Percentiles rank a stretch among this genome's conserved stretches.
phyloP scores from a whole-genome alignment of 2,329 filamentous ascomycete genomes.

The Ophiostoma australiae region DNA sequence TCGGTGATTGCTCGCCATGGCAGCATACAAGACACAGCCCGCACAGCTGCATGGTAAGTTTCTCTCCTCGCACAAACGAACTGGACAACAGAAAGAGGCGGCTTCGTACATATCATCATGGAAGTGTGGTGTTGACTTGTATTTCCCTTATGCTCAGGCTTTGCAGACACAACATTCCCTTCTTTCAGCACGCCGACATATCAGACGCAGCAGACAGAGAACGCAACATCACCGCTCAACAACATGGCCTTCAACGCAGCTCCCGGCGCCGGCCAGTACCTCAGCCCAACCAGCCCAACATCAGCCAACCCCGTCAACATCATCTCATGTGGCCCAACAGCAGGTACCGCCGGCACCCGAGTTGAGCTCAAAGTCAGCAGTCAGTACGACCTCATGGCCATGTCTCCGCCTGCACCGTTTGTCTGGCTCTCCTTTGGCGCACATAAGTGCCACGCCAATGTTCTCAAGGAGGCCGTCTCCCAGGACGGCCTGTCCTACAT shows the following conservation, averaged over 20 bases:
- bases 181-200: conserved; percentile 48
- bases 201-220: conserved; percentile 45
- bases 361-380: conserved; percentile 70
- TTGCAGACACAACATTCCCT: conserved; percentile 48
- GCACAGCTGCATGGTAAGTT: conserved; percentile 77
- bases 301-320: conserved; percentile 40
- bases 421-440: conserved; percentile 73
- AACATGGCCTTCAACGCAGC: conserved; percentile 56
- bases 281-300: conserved; percentile 35
- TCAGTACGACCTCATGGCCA: conserved; percentile 62
- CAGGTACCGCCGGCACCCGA: conserved; percentile 64
- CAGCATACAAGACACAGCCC: conserved; percentile 74
- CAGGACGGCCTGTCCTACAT: conserved; percentile 59
- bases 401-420: conserved; percentile 50
- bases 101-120: neutral
- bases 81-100: neutral
- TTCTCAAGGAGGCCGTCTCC: conserved; percentile 50
- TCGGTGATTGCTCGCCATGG: conserved; percentile 49
- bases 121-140: conserved; percentile 10
- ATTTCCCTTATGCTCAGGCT: conserved; percentile 29
- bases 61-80: neutral
- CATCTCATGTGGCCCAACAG: conserved; percentile 63
- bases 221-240: conserved; percentile 49
- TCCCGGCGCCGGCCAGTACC: conserved; percentile 61
- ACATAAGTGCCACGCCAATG: conserved; percentile 63